phyloP scores from a whole-genome alignment of 352 stramenopile species.

The Phytophthora cactorum region DNA sequence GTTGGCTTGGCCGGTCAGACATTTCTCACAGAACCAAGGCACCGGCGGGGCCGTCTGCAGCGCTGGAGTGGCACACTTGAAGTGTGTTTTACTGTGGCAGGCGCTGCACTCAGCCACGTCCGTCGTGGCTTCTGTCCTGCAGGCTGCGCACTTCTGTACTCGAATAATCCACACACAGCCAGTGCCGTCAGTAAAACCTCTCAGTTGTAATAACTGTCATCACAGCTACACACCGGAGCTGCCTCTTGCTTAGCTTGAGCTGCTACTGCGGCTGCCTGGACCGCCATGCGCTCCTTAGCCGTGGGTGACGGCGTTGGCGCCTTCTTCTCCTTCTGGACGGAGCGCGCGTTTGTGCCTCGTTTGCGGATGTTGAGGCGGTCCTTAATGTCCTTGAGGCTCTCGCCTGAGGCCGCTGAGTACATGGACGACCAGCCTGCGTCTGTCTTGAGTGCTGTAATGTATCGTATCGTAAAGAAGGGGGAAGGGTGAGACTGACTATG shows the following conservation, averaged over 20 bases:
- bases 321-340: slow-evolving; percentile 69
- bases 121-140: slow-evolving; percentile 50
- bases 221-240: slow-evolving; percentile 28
- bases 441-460: slow-evolving; percentile 59
- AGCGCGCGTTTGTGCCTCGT: slow-evolving; percentile 63
- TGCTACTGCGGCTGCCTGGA: slow-evolving; percentile 2
- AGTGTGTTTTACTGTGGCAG: slow-evolving; percentile 65
- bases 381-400: slow-evolving; percentile 85
- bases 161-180: not conserved
- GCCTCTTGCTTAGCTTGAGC: slow-evolving; percentile 25
- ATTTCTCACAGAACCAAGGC: slow-evolving; percentile 68
- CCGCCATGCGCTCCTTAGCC: slow-evolving; percentile 25
- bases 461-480: slow-evolving; percentile 1
- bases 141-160: slow-evolving; percentile 53
- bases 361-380: slow-evolving; percentile 78
- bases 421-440: slow-evolving; percentile 85
- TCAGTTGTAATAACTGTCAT: not conserved
- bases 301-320: slow-evolving; percentile 28
- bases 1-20: slow-evolving; percentile 56
- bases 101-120: slow-evolving; percentile 59
- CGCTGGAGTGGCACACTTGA: slow-evolving; percentile 50
- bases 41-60: slow-evolving; percentile 32
- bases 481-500: not conserved
- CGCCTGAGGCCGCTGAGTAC: slow-evolving; percentile 65
- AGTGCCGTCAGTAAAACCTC: slow-evolving; percentile 1